phyloP scores from a whole-genome alignment of 495 filamentous ascomycete genomes.

The Cercophora scortea region DNA sequence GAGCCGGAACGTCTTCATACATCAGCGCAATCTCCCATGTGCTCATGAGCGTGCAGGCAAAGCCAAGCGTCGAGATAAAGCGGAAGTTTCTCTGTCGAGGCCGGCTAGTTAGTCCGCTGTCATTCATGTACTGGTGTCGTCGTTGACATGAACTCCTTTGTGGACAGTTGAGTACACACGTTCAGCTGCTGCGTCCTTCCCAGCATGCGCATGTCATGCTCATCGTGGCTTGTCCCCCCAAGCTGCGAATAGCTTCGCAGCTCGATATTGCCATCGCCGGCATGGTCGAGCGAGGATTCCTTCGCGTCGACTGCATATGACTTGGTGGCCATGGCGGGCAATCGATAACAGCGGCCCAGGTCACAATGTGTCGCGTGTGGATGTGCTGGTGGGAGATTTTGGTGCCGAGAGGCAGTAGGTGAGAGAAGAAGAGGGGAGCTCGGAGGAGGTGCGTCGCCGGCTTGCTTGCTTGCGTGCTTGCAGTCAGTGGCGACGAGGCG shows the following conservation, averaged over 20 bases:
- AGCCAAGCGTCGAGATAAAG: slow-evolving; percentile 39
- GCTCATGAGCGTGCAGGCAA: slow-evolving; percentile 42
- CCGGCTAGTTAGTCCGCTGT: not conserved
- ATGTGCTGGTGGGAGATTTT: too few relatives aligned
- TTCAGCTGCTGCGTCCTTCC: slow-evolving; percentile 13
- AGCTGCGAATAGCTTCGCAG: slow-evolving; percentile 4
- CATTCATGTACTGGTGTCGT: not conserved
- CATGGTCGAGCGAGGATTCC: slow-evolving; percentile 1
- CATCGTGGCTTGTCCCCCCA: slow-evolving; percentile 11
- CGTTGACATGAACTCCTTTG: not conserved
- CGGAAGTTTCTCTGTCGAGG: slow-evolving; percentile 32
- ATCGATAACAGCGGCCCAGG: too few relatives aligned
- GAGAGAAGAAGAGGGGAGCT: too few relatives aligned
- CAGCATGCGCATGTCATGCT: slow-evolving; percentile 17
- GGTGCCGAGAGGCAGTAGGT: too few relatives aligned
- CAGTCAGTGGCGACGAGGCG: too few relatives aligned
- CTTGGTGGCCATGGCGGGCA: too few relatives aligned
- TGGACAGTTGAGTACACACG: slow-evolving; percentile 1
- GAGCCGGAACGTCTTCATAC: not conserved
- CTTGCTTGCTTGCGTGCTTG: too few relatives aligned
- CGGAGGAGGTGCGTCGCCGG: too few relatives aligned
- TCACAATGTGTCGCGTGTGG: too few relatives aligned
- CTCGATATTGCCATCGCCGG: slow-evolving; percentile 2
- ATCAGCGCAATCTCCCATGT: slow-evolving; percentile 40
- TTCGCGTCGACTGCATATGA: not conserved